Base-by-base conservation (phyloP, 2,329 filamentous ascomycete species). In the Hymenotorrendiella dingleyae region DNA sequence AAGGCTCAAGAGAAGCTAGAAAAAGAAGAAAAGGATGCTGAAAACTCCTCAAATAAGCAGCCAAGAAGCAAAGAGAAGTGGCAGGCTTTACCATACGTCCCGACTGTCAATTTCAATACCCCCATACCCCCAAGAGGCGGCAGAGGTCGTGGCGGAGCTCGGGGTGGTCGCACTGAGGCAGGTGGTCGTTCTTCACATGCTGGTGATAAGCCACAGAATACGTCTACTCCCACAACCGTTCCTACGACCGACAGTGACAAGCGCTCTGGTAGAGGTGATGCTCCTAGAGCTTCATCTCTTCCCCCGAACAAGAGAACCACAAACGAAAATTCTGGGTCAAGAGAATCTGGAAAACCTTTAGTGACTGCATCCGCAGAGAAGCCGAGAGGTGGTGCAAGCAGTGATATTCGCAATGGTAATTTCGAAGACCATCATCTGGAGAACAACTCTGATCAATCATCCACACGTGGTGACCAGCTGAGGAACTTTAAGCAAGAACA, bases 71-170 rank as follows among this genome's bases (percentile, higher is more conserved):
- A 94, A 70, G 80, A 85, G 56, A 86, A 89, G 58, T 97, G 93
- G 91, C 81, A 86, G 45, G 76, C 81, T 1, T 78, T 96, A 44
- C 79, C 83, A 24, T 91, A 90, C 58, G 87, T 86, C 10, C 91
- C 89, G 7, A 84, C 80, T 11, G 88, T 93, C 36, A 82, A 82
- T 45, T 97, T 94, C 65, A 84, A 87, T 62, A 96, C 93, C 1
- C 87, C 85, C 21, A 64, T 95, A 29, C 80, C 82, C n/a, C 66
- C 72, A 42, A 74, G 79, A 59, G 73, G 73, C 54, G 72, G 76
- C 45, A 66, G 74, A 51, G 71, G 73, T 45, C 55, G 60, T 47
- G 64, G 68, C 46, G 55, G 54, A 42, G 53, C 50, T 48, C 66
- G 72, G 47, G 62, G 68, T 54, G 62, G 63, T 34, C 58, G 64